phyloP scores from a whole-genome alignment of 1,284 basidiomycete species.

The Gymnopus androsaceus region DNA sequence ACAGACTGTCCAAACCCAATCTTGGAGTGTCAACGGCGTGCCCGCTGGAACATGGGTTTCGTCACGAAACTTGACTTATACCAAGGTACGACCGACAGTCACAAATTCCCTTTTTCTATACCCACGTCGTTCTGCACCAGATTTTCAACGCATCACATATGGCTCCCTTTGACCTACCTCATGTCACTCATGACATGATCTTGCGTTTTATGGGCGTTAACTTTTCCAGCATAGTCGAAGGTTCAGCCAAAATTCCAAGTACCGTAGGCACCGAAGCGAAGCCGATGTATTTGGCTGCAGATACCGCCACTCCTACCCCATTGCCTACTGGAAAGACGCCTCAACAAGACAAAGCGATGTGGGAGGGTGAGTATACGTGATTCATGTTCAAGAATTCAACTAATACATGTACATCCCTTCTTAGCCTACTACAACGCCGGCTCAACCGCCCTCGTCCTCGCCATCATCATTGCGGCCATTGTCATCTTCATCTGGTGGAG shows the following conservation, averaged over 20 bases:
- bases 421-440: constrained; percentile 91
- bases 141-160: constrained; percentile 92
- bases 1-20: constrained; percentile 71
- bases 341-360: constrained; percentile 78
- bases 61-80: constrained; percentile 91
- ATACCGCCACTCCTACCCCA: constrained; percentile 37
- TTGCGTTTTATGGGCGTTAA: constrained; percentile 92
- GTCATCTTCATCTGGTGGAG: constrained; percentile 78
- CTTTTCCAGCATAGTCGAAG: constrained; percentile 77
- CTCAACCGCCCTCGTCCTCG: constrained; percentile 80
- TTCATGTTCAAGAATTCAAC: neutral
- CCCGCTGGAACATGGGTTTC: constrained; percentile 90
- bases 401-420: constrained; percentile 1
- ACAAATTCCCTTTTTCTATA: neutral
- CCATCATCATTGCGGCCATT: constrained; percentile 72
- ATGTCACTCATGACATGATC: constrained; percentile 96
- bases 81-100: constrained; percentile 76
- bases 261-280: constrained; percentile 71
- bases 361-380: constrained; percentile 68
- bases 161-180: constrained; percentile 90
- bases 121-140: constrained; percentile 34
- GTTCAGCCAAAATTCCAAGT: constrained; percentile 74
- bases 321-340: constrained; percentile 54
- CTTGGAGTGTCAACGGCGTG: constrained; percentile 81
- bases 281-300: constrained; percentile 53